phyloP scores from a whole-genome alignment of 805 yeast species.

The Saturnispora serradocipensis region DNA sequence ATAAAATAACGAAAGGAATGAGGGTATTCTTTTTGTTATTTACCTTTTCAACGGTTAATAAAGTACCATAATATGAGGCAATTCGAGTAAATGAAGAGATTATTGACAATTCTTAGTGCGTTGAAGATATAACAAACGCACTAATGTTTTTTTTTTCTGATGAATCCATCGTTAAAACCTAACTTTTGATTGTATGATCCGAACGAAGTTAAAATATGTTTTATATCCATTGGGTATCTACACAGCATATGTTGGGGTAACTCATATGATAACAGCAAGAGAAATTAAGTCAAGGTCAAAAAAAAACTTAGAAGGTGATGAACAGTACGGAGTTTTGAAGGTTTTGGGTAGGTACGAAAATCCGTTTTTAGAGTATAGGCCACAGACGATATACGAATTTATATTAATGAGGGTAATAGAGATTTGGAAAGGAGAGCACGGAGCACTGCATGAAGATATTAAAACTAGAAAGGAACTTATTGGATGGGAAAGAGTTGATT shows the following conservation, averaged over 20 bases:
- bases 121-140: too few relatives aligned
- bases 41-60: background rate
- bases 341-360: constrained; percentile 77
- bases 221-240: constrained; percentile 41
- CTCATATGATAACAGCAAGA: constrained; percentile 38
- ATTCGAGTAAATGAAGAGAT: too few relatives aligned
- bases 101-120: background rate
- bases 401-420: constrained; percentile 64
- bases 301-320: constrained; percentile 2
- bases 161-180: background rate
- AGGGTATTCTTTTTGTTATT: background rate
- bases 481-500: constrained; percentile 52
- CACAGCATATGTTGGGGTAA: constrained; percentile 55
- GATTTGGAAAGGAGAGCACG: constrained; percentile 36
- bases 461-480: constrained; percentile 44
- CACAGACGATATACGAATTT: constrained; percentile 85
- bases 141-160: background rate
- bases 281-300: constrained; percentile 12
- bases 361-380: constrained; percentile 84
- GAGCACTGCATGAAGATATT: constrained; percentile 44
- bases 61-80: background rate
- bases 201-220: constrained; percentile 20
- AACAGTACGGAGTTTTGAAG: constrained; percentile 37
- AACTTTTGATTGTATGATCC: background rate
- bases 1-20: background rate